Percentiles rank a stretch among this genome's conserved stretches.
Conservation (phyloP, 2,329 filamentous ascomycete genomes). For the Fusarium setosum region DNA sequence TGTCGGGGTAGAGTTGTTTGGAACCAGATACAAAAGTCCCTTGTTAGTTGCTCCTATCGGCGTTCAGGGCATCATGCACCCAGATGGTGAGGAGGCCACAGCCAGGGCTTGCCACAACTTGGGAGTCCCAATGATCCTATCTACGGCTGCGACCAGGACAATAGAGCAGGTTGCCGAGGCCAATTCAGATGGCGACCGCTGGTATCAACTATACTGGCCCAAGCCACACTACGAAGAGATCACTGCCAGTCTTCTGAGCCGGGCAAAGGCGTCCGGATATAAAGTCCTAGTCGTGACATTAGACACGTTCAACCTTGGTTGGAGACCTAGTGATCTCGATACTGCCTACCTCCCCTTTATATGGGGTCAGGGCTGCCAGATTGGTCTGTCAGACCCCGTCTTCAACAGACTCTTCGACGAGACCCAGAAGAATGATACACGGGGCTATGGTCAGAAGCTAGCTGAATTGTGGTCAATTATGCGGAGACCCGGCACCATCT, state of each 20-base stretch:
- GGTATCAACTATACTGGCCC: slow-evolving; percentile 79
- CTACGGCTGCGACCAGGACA: slow-evolving; percentile 70
- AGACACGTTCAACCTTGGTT: slow-evolving; percentile 76
- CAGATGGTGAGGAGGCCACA: slow-evolving; percentile 71
- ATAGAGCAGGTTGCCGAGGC: slow-evolving; percentile 75
- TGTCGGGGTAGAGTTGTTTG: slow-evolving; percentile 64
- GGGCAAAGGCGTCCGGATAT: slow-evolving; percentile 72
- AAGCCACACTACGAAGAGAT: slow-evolving; percentile 72
- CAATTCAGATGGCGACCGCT: slow-evolving; percentile 67
- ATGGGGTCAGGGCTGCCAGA: slow-evolving; percentile 66
- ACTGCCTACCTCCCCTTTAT: slow-evolving; percentile 70
- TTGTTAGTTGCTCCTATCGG: slow-evolving; percentile 76
- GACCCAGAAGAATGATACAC: slow-evolving; percentile 29
- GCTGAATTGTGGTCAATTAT: slow-evolving; percentile 33
- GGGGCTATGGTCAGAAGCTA: slow-evolving; percentile 17
- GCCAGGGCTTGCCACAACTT: slow-evolving; percentile 71
- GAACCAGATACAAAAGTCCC: slow-evolving; percentile 55
- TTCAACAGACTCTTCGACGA: slow-evolving; percentile 54
- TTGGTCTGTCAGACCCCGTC: slow-evolving; percentile 75
- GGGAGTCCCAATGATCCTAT: slow-evolving; percentile 74
- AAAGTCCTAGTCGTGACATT: slow-evolving; percentile 77
- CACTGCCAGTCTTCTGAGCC: slow-evolving; percentile 70
- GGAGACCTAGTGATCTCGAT: slow-evolving; percentile 77
- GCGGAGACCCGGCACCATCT: slow-evolving; percentile 33
- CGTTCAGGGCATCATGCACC: slow-evolving; percentile 75